Evolutionary conservation across 2,329 filamentous ascomycete species (phyloP).

Genomic region (Alternaria alternata): DNA sequence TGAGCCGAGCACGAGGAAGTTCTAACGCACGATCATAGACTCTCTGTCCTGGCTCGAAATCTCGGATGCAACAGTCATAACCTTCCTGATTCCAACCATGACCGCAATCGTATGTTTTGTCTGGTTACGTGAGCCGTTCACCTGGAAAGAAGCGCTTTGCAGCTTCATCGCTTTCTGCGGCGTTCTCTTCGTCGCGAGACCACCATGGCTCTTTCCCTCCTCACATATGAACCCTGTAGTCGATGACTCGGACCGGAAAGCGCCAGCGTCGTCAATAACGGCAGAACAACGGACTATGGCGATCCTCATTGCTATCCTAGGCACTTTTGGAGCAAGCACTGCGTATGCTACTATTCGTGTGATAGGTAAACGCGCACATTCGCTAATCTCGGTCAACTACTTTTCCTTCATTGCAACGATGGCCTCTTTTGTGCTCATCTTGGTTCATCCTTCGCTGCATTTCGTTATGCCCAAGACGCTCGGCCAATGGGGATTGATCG

Average conservation of each 20-base stretch:
- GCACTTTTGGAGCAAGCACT: conserved; percentile 70
- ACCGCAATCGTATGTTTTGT: conserved; percentile 81
- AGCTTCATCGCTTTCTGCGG: conserved; percentile 76
- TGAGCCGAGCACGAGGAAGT: not conserved
- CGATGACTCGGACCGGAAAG: conserved; percentile 38
- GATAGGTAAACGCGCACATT: conserved; percentile 79
- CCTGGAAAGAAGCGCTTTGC: conserved; percentile 76
- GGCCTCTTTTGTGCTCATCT: conserved; percentile 67
- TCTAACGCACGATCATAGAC: conserved; percentile 45
- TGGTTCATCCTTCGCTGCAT: conserved; percentile 61
- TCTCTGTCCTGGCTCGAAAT: conserved; percentile 79
- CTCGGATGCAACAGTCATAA: conserved; percentile 85
- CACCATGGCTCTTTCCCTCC: conserved; percentile 61
- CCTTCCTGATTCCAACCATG: conserved; percentile 80
- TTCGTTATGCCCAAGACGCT: conserved; percentile 62
- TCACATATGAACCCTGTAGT: conserved; percentile 32
- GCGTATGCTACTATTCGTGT: conserved; percentile 78
- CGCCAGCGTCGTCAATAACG: conserved; percentile 48
- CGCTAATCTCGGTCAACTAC: conserved; percentile 82
- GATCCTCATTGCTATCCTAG: conserved; percentile 73
- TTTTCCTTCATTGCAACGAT: conserved; percentile 74
- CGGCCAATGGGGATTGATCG: conserved; percentile 71
- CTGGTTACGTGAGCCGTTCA: conserved; percentile 76
- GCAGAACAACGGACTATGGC: conserved; percentile 71
- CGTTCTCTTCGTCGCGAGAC: conserved; percentile 81